Percentiles rank a stretch among this genome's conserved stretches.
Conservation (phyloP, 768 basidiomycete species). For the Auricularia heimuer region DNA sequence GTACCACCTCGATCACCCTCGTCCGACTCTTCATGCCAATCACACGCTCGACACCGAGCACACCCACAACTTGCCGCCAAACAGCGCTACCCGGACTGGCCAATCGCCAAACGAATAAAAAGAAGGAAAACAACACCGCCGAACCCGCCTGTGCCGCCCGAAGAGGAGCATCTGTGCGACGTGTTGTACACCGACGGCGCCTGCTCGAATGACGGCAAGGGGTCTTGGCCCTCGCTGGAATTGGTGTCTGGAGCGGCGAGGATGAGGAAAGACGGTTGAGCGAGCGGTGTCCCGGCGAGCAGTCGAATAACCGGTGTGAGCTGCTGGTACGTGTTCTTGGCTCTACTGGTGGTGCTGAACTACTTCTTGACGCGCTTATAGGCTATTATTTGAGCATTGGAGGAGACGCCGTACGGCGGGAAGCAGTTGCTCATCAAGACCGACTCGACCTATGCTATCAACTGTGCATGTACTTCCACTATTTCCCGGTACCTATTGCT, state of each 20-base stretch:
- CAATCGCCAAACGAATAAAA: no score
- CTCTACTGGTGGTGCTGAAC: neutral
- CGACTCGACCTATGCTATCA: constrained; percentile 77
- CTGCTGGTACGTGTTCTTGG: constrained; percentile 48
- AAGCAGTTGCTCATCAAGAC: constrained; percentile 65
- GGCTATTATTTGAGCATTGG: constrained; percentile 85
- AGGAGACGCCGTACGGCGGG: constrained; percentile 50
- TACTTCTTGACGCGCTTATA: constrained; percentile 19
- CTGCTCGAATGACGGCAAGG: constrained; percentile 71
- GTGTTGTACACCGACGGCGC: constrained; percentile 88
- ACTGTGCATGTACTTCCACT: constrained; percentile 37
- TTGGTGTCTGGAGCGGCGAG: constrained; percentile 80
- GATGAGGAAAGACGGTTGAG: neutral
- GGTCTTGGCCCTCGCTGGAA: constrained; percentile 54
- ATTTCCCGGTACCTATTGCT: neutral
- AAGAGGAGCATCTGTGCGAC: constrained; percentile 23
- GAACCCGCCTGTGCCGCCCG: neutral
- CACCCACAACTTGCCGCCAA: no score
- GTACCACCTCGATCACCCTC: no score
- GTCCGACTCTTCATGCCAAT: no score
- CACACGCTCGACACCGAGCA: no score
- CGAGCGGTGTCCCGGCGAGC: constrained; percentile 60
- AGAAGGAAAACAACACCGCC: no score
- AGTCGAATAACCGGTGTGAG: constrained; percentile 86
- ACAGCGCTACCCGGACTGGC: no score